Percentiles rank a stretch among this genome's conserved stretches.
Evolutionary conservation across 1,139 yeast genomes (phyloP).

Genomic region (Lodderomyces orthopsilosis): DNA sequence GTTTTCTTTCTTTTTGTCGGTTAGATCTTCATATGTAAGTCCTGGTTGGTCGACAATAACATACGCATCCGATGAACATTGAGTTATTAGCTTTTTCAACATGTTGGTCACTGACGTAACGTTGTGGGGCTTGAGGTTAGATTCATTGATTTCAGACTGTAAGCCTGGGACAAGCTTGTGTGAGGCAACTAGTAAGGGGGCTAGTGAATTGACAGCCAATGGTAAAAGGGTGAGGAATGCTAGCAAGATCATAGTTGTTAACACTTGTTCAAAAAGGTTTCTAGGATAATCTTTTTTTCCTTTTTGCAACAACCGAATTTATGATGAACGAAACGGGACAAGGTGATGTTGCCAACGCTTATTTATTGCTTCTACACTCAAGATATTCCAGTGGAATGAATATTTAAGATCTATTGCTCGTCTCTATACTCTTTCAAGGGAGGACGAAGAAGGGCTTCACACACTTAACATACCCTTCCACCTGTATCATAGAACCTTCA

Average conservation of each 20-base stretch:
- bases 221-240: conserved; percentile 4
- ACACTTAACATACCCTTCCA: too few species aligned
- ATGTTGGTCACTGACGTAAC: conserved; percentile 39
- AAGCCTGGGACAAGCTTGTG: conserved; percentile 40
- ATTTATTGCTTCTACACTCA: too few species aligned
- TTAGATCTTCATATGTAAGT: conserved; percentile 54
- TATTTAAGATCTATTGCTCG: too few species aligned
- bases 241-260: conserved; percentile 7
- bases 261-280: background rate
- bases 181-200: conserved; percentile 42
- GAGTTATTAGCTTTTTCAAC: conserved; percentile 48
- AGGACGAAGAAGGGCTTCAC: too few species aligned
- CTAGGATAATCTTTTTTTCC: background rate
- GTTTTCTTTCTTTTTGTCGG: conserved; percentile 30
- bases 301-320: conserved; percentile 1
- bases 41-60: conserved; percentile 73
- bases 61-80: conserved; percentile 71
- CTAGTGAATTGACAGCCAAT: conserved; percentile 8
- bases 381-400: too few species aligned
- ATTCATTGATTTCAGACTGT: conserved; percentile 21
- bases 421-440: too few species aligned
- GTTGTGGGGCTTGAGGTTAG: conserved; percentile 19
- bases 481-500: too few species aligned
- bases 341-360: too few species aligned
- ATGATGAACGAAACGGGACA: too few species aligned